Evolutionary conservation across 2,329 filamentous ascomycete genomes (phyloP), one percentile per base, ranked within the genome.

Genomic region (Davidsoniella neocaledoniae): DNA sequence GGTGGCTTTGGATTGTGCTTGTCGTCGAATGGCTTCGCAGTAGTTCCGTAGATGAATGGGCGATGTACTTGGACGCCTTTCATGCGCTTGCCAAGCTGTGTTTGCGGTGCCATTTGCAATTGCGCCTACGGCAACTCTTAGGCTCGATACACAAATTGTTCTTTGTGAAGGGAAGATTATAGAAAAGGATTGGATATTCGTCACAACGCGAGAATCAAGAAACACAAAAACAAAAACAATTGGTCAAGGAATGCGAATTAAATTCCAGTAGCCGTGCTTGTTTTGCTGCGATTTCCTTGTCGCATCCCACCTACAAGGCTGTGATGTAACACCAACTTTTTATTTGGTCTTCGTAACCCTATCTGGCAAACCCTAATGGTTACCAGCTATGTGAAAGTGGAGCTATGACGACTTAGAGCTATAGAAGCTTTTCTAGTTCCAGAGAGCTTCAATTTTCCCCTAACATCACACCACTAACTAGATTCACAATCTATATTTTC

Each of bases 21-120:
- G 47, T 86, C 82, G 63, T 85, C 82, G 66, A 87, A 87, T 40
- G 79, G 81, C 43, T 76, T 72, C 17, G 90, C 86, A 54, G 91
- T 85, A 54, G 79, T 86, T 62, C 85, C 85, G 63, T 84, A 85
- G 56, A 88, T 68, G 61, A 81, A 81, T 26, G 77, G 77, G 10
- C 77, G 73, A 56, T 67, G 73, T 54, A 81, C 68, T 67, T 86
- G 73, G 46, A 73, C 71, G 59, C 77, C 73, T 61, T 82, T 81
- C 57, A 78, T 72, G 61, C 77, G 77, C 63, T 80, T 80, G 52
- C 74, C 73, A 19, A 72, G 65, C 55, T 67, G 68, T 56, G 71
- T 72, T 10, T 74, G 70, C 14, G 76, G 77, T 49, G 76, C 75
- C 77, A 81, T 81, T 37, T 38, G 43, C 12, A 7, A 36, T 36